Evolutionary conservation across 2,329 filamentous ascomycete species (phyloP), one percentile per base, ranked within the genome.

Genomic region (Penicillium sp.): DNA sequence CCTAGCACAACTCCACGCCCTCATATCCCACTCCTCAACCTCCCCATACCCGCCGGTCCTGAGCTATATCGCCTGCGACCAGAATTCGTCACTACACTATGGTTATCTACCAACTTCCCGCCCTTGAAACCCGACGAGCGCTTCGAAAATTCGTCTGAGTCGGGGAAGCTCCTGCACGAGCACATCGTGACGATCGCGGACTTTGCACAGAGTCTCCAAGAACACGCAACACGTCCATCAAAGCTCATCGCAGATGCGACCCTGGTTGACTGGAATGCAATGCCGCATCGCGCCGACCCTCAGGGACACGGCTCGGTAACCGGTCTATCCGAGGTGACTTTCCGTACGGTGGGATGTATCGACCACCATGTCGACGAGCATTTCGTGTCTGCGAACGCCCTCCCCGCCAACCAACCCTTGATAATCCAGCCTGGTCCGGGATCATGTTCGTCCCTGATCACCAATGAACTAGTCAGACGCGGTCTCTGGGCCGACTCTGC

Each of bases 321-420:
- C 25, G 66, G 69, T 0, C 66, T 80, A 13, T 77, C 78, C 41
- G 58, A 67, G 4, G 59, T 67, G 3, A 57, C 61, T 2, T 66
- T 73, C 44, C 67, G 69, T 13, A 74, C 82, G 2, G 60, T 72
- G 3, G 81, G 78, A 4, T 78, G 78, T 40, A 79, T 86, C 47
- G 82, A 86, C 60, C 82, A 86, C 60, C 82, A 84, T 57, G 75
- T 78, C 3, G 81, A 85, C 47, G 82, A 86, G 59, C 53, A 68
- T 12, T 76, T 72, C 47, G 72, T 83, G 2, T 72, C 78, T 0
- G 62, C 9, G 63, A 71, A 53, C 3, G 28, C 40, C 4, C 31
- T 65, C 20, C 74, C 75, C 0, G 62, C 55, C 0, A 63, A 65
- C 3, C 71, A 78, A 32, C 80, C 79, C 7, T 70, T 77, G 24